Conservation (phyloP, 78 protist species). For the Goniomonas avonlea region DNA sequence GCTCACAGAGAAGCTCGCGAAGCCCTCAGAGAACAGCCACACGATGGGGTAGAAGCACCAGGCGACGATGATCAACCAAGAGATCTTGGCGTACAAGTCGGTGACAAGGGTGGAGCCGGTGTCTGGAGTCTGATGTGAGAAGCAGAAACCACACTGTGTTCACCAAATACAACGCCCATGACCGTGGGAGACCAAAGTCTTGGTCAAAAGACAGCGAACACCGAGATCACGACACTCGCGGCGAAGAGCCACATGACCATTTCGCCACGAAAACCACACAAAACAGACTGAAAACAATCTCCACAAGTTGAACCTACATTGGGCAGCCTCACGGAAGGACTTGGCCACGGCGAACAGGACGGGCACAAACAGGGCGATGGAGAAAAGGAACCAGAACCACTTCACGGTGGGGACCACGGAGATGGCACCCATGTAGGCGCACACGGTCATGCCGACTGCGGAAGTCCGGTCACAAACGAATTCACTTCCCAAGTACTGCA, state of each 20-base stretch:
- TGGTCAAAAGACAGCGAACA: too few relatives aligned
- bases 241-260: too few relatives aligned
- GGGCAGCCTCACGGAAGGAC: constrained; percentile 30
- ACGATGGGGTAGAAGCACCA: constrained; percentile 31
- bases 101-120: too few relatives aligned
- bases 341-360: constrained; percentile 11
- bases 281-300: too few relatives aligned
- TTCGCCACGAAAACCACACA: too few relatives aligned
- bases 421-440: constrained; percentile 20
- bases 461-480: not conserved
- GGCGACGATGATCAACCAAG: constrained; percentile 21
- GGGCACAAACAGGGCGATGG: constrained; percentile 17
- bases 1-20: constrained; percentile 18
- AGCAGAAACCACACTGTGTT: too few relatives aligned
- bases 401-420: constrained; percentile 26
- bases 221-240: too few relatives aligned
- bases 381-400: constrained; percentile 32
- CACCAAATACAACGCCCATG: too few relatives aligned
- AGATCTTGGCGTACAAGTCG: too few relatives aligned
- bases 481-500: not conserved
- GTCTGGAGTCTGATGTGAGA: too few relatives aligned
- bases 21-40: constrained; percentile 28
- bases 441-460: not conserved
- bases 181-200: too few relatives aligned
- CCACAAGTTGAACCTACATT: too few relatives aligned